Percentiles rank a stretch among this genome's conserved stretches.
These are phyloP conservation scores for Alliaria petiolata DNA, from an alignment of 345 rosid species.

Conservation along the genomic window DNA sequence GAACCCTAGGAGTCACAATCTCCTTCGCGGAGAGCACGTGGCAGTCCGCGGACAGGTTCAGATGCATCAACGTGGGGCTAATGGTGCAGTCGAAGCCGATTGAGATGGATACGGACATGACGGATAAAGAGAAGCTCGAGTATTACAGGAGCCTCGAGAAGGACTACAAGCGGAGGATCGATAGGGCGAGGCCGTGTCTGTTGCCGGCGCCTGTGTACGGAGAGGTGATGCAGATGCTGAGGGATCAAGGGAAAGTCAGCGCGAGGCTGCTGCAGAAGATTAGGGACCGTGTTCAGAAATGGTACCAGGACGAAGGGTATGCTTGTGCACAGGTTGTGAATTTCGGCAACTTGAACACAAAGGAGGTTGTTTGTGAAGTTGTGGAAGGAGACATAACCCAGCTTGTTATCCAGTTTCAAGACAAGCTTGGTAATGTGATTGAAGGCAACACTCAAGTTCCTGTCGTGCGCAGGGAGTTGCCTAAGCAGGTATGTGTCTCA, in stretches of 20 bases:
- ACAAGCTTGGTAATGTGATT: conserved; percentile 91
- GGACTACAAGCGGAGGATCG: conserved; percentile 84
- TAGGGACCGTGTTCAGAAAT: conserved; percentile 87
- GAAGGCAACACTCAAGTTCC: conserved; percentile 86
- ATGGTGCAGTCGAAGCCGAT: conserved; percentile 80
- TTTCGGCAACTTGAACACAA: conserved; percentile 90
- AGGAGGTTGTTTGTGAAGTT: conserved; percentile 97
- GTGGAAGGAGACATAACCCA: conserved; percentile 97
- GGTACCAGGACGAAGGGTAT: conserved; percentile 97
- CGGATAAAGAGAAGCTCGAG: conserved; percentile 92
- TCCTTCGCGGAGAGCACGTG: conserved; percentile 88
- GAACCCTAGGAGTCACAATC: conserved; percentile 60
- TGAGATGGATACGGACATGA: conserved; percentile 92
- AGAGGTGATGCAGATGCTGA: conserved; percentile 74
- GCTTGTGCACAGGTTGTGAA: conserved; percentile 98
- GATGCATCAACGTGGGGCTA: conserved; percentile 88
- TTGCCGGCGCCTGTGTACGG: conserved; percentile 49
- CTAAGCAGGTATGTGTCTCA: conserved; percentile 53
- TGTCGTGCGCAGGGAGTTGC: conserved; percentile 81
- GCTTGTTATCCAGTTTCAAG: conserved; percentile 74
- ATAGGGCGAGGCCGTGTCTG: conserved; percentile 76
- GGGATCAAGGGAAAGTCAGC: conserved; percentile 78
- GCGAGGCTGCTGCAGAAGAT: conserved; percentile 91
- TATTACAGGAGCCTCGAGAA: conserved; percentile 77
- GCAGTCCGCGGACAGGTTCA: conserved; percentile 81